Conservation (phyloP, 1,139 yeast genomes). For the Taphrina populina region DNA sequence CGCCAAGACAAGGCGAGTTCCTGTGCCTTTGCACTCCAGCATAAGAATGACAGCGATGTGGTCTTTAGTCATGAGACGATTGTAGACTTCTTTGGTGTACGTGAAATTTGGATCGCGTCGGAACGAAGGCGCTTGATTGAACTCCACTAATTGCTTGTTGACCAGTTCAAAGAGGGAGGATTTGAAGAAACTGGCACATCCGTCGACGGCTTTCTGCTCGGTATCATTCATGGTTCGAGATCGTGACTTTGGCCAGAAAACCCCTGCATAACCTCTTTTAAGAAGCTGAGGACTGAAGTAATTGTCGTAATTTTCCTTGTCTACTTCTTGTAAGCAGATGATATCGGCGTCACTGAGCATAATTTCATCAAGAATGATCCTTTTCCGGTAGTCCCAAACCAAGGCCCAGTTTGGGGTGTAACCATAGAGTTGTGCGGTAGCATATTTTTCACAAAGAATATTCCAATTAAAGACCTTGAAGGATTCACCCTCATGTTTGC, state of each 20-base stretch:
- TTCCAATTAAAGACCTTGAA: slow-evolving; percentile 86
- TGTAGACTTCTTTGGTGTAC: slow-evolving; percentile 90
- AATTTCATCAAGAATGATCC: slow-evolving; percentile 70
- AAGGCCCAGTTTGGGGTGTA: slow-evolving; percentile 98
- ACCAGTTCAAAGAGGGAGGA: slow-evolving; percentile 65
- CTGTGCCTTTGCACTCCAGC: slow-evolving; percentile 70
- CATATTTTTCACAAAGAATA: slow-evolving; percentile 92
- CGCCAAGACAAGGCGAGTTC: slow-evolving; percentile 69
- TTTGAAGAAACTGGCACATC: slow-evolving; percentile 89
- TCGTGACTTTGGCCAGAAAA: slow-evolving; percentile 83
- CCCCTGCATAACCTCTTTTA: slow-evolving; percentile 73
- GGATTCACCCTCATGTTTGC: slow-evolving; percentile 44
- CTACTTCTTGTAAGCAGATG: slow-evolving; percentile 92
- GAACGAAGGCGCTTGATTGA: slow-evolving; percentile 67
- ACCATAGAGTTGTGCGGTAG: slow-evolving; percentile 85
- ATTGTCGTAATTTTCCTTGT: slow-evolving; percentile 78
- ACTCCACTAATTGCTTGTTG: slow-evolving; percentile 76
- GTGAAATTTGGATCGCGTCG: slow-evolving; percentile 76
- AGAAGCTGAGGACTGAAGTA: slow-evolving; percentile 77
- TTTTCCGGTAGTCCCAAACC: slow-evolving; percentile 88
- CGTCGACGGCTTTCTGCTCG: slow-evolving; percentile 90
- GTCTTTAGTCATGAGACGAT: slow-evolving; percentile 94
- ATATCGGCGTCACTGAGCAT: slow-evolving; percentile 66
- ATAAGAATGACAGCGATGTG: slow-evolving; percentile 82
- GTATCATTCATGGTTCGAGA: slow-evolving; percentile 84